Evolutionary conservation across 2,329 filamentous ascomycete species (phyloP).

Genomic region (Aureobasidium leucospermi): DNA sequence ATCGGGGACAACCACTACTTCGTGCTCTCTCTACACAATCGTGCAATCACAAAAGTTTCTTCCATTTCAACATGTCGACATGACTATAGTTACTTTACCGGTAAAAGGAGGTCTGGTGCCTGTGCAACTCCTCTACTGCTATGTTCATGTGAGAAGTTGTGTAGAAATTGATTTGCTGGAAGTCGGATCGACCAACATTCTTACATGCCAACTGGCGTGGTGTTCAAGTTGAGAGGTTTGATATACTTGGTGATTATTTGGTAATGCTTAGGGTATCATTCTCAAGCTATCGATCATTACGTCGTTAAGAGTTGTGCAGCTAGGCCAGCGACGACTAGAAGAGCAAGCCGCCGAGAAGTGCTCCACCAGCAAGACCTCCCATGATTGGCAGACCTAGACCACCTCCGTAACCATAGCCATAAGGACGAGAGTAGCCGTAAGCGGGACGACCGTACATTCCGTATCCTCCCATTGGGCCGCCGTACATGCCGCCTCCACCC

Average conservation of each 20-base stretch:
- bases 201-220: no score
- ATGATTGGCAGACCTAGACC: slow-evolving; percentile 40
- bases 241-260: neutral
- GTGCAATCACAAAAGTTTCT: no score
- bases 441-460: slow-evolving; percentile 44
- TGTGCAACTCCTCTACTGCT: no score
- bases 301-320: neutral
- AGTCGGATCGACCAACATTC: no score
- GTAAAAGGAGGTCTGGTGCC: no score
- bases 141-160: no score
- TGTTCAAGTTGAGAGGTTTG: no score
- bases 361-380: slow-evolving; percentile 41
- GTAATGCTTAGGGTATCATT: neutral
- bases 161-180: no score
- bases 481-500: slow-evolving; percentile 18
- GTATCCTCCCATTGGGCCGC: slow-evolving; percentile 22
- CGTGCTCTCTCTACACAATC: no score
- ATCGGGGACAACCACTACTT: no score
- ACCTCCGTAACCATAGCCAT: slow-evolving; percentile 36
- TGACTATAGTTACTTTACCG: no score
- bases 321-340: neutral
- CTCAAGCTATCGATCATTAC: neutral
- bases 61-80: no score
- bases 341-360: slow-evolving; percentile 34
- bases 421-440: slow-evolving; percentile 40